phyloP scores from a whole-genome alignment of 305 asterid species.

The Rubia peregrina region DNA sequence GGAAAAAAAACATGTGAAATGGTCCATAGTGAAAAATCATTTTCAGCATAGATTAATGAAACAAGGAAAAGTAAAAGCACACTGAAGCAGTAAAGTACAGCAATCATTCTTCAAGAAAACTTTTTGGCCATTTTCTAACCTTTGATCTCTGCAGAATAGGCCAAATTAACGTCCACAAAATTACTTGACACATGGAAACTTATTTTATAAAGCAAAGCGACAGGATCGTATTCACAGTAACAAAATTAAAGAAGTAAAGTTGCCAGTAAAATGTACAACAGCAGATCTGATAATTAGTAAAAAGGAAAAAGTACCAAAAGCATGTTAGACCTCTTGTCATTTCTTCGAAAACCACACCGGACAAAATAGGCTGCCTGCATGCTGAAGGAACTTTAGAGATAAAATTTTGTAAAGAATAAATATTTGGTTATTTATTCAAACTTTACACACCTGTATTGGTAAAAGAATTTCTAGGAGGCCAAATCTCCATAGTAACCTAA shows the following conservation, averaged over 20 bases:
- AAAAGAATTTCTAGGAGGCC: slow-evolving; percentile 79
- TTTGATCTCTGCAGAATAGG: not conserved
- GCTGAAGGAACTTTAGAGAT: slow-evolving; percentile 19
- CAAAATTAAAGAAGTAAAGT: not conserved
- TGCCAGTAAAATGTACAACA: not conserved
- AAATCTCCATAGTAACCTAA: slow-evolving; percentile 79
- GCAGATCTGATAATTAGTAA: slow-evolving; percentile 2
- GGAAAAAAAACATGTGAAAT: not conserved
- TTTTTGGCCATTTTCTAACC: not conserved
- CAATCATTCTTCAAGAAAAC: not conserved
- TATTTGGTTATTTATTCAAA: slow-evolving; percentile 10
- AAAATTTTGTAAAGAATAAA: not conserved
- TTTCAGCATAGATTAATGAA: not conserved
- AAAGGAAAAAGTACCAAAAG: slow-evolving; percentile 60
- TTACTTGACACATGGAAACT: not conserved
- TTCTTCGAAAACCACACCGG: slow-evolving; percentile 53
- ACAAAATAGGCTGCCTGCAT: slow-evolving; percentile 92
- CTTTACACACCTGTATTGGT: slow-evolving; percentile 62
- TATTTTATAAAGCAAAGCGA: not conserved
- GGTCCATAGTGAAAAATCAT: not conserved
- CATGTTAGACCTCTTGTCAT: slow-evolving; percentile 81
- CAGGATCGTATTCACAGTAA: not conserved
- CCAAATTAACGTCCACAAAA: not conserved
- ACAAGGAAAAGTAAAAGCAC: not conserved
- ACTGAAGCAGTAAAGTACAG: not conserved